These are phyloP conservation scores for Suhomyces faveliae DNA, from an alignment of 805 yeast genomes.

Conservation along the genomic window DNA sequence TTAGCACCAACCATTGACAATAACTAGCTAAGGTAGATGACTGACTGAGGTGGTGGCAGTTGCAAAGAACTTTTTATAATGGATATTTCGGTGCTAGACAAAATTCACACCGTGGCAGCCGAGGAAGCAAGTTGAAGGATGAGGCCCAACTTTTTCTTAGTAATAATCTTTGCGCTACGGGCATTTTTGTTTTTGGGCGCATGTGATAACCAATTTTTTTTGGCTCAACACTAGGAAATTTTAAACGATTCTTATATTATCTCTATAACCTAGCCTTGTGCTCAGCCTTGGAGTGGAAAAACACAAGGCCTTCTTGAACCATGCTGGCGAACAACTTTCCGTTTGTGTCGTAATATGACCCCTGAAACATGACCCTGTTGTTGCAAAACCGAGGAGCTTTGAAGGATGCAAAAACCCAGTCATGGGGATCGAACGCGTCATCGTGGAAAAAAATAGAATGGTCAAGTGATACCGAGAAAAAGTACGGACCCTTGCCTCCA, in stretches of 20 bases:
- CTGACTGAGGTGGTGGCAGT: too few species aligned
- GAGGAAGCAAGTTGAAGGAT: too few species aligned
- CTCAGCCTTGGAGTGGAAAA: slow-evolving; percentile 20
- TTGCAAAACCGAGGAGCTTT: slow-evolving; percentile 29
- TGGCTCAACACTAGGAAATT: too few species aligned
- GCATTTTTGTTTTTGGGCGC: not conserved
- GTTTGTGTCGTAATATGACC: slow-evolving; percentile 27
- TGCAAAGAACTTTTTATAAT: too few species aligned
- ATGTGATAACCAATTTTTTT: too few species aligned
- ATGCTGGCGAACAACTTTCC: slow-evolving; percentile 32
- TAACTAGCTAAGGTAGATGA: too few species aligned
- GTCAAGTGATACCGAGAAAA: slow-evolving; percentile 33
- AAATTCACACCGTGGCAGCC: too few species aligned
- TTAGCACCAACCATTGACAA: not conserved
- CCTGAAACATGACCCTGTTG: slow-evolving; percentile 30
- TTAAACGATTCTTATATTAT: not conserved
- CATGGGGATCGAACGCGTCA: slow-evolving; percentile 31
- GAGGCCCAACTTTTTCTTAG: too few species aligned
- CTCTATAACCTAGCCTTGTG: slow-evolving; percentile 18
- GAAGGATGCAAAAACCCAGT: slow-evolving; percentile 32
- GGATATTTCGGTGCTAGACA: too few species aligned
- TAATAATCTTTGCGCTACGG: too few species aligned
- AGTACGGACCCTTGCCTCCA: slow-evolving; percentile 23
- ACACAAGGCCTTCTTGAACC: slow-evolving; percentile 36
- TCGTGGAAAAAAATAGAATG: slow-evolving; percentile 38